Base-by-base conservation (phyloP, 306 rosid species). In the Macrotyloma uniflorum region DNA sequence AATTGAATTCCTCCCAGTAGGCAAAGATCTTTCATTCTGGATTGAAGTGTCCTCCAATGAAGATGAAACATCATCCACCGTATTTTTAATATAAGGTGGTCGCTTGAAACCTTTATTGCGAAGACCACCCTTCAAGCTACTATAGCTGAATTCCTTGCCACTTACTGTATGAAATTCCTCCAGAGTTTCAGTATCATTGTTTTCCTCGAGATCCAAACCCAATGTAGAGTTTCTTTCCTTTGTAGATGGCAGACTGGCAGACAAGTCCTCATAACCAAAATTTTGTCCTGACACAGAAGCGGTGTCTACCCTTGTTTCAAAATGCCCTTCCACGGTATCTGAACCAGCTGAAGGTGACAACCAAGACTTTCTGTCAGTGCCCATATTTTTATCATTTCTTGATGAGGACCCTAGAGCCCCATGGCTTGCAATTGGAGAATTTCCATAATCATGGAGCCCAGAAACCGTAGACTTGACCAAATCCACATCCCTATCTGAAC, bases 81-180 rank as follows among this genome's bases (percentile, higher is more conserved):
- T 57, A 62, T 76, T 83, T 78, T 78, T 89, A 53, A 43, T 33
- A 86, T 87, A 85, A 11, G 86, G 86, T 9, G 92, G 91, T 61
- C 42, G 84, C 65, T 59, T 84, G 38, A 53, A 57, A 78, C 88
- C 90, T 84, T 85, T 93, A 68, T 93, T 91, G 78, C 97, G 93
- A 71, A 91, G 43, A 69, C 99, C 99, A 53, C 99, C 99, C 72
- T 66, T 95, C 90, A 95, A 79, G 1, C 72, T 66, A 78, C 90
- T 93, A 36, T 82, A 90, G 67, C 45, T 85, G 74, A 95, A 84
- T 81, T 86, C 96, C 67, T 46, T 82, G 30, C 23, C 84, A 69
- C 80, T 67, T 67, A 79, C 93, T 46, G 62, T 58, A 36, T 18
- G 78, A 62, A 85, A 79, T 55, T 76, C 87, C 55, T 75, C 80